Base-by-base conservation (phyloP, 192 early-diverging fungal species). In the Coemansia sp. region DNA sequence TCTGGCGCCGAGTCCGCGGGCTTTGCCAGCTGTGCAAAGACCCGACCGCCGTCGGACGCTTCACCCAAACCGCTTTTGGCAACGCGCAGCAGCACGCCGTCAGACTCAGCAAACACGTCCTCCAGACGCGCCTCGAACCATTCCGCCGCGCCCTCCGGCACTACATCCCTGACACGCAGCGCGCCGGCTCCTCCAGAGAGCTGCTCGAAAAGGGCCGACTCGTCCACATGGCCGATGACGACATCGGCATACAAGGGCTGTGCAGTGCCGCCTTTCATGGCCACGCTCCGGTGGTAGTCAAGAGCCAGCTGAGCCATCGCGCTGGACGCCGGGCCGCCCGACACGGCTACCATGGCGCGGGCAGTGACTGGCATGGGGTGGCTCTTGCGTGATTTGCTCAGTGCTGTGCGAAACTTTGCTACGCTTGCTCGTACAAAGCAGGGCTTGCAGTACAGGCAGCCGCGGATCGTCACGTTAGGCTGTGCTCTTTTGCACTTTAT, bases 321-420 rank as follows among this genome's bases (percentile, higher is more conserved):
- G 25, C 84, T 88, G 55, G 92, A 94, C 5, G 88, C 82, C 3
- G 84, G 62, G 0, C 94, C 94, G 25, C 92, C 94, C 3, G 94
- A 96, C 24, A 90, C 78, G 9, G 92, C 94, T 13, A 94, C 56
- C 63, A 93, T 63, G 9, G 83, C 80, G 36, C 84, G 87, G 23
- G 15, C 18, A 66, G 81, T 6, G 53, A 68, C 15, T n/a, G 60
- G 24, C 36, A 1, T 33, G 10, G 58, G 55, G 30, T 57, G 36
- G 36, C 66, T 56, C 18, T 71, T 60, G 26, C 67, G 59, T 6
- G 81, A 75, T 32, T 80, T 80, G 46, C 78, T 77, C 15, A 89
- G 42, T 2, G 77, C 80, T 3, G 78, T 75, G 56, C 87, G 73
- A 60, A 88, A 91, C 55, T 89, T 87, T 25, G 81, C 78, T 8